phyloP scores from a whole-genome alignment of 768 basidiomycete genomes.

The Leccinum boreale region DNA sequence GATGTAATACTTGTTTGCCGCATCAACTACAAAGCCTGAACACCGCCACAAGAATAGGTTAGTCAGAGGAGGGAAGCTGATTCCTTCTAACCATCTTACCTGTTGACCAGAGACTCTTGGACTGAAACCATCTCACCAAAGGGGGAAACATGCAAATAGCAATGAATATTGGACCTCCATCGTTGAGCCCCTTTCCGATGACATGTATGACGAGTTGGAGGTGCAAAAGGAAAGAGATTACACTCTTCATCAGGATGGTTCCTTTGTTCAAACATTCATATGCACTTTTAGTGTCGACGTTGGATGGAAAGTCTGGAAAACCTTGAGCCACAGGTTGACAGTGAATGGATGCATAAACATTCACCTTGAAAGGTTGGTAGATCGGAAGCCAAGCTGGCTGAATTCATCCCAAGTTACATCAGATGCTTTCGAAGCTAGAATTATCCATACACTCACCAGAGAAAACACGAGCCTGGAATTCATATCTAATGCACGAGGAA shows the following conservation, averaged over 20 bases:
- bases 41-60: neutral
- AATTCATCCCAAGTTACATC: neutral
- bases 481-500: constrained; percentile 18
- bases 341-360: neutral
- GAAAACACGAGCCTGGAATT: constrained; percentile 20
- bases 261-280: constrained; percentile 10
- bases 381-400: constrained; percentile 18
- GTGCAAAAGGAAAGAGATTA: constrained; percentile 22
- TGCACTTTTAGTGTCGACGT: neutral
- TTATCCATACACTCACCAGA: constrained; percentile 1
- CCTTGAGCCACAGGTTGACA: neutral
- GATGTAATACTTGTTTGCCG: constrained; percentile 17
- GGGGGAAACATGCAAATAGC: constrained; percentile 19
- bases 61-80: neutral
- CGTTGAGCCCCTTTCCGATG: constrained; percentile 11
- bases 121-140: neutral
- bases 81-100: constrained; percentile 5
- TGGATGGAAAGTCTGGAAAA: constrained; percentile 5
- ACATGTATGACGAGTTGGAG: constrained; percentile 20
- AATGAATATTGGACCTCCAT: constrained; percentile 20
- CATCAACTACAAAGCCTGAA: constrained; percentile 18
- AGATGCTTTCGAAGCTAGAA: neutral
- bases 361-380: constrained; percentile 23
- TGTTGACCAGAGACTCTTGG: constrained; percentile 19
- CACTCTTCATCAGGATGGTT: constrained; percentile 5